Evolutionary conservation across 2,329 filamentous ascomycete genomes (phyloP), one percentile per base, ranked within the genome.

Genomic region (Clonostachys rosea): DNA sequence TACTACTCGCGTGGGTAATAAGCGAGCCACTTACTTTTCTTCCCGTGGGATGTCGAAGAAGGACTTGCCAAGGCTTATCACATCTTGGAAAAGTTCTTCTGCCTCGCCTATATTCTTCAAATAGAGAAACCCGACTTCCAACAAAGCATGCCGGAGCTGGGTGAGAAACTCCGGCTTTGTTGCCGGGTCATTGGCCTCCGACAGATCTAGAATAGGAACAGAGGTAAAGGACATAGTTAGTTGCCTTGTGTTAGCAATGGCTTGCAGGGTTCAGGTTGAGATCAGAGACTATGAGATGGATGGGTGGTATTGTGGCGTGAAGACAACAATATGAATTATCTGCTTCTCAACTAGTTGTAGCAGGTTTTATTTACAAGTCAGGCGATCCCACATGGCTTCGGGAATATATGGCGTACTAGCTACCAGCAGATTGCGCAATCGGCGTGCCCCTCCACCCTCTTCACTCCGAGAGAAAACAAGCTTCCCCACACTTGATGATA

Each of bases 81-180:
- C 87, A 51, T 76, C 66, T 20, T 78, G 59, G 55, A 87, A 82
- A 45, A 92, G 68, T 37, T 78, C 70, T 14, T 84, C 76, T 6
- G 85, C 73, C 44, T 92, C 83, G 18, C 86, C 87, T 3, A 88
- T 84, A 59, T 95, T 91, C 60, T 84, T 86, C 51, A 95, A 78
- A 59, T 95, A 95, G 18, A 95, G 65, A 59, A 95, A 95, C 2
- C 90, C 90, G n/a, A 95, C 87, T 62, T 92, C 86, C 57, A 95
- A 79, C 34, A 95, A 70, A 0, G 89, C 88, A 64, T 87, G 74
- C 14, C 87, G 85, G 34, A 95, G 75, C 46, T 88, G 74, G 1
- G 71, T 65, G 0, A 95, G 77, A 57, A 95, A 94, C 34, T 69
- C 70, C 3, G 86, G 78, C 66, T 94, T 95, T 1, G 86, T 84